phyloP scores from a whole-genome alignment of 371 early-diverging fungal species.

The Mortierella sp. region DNA sequence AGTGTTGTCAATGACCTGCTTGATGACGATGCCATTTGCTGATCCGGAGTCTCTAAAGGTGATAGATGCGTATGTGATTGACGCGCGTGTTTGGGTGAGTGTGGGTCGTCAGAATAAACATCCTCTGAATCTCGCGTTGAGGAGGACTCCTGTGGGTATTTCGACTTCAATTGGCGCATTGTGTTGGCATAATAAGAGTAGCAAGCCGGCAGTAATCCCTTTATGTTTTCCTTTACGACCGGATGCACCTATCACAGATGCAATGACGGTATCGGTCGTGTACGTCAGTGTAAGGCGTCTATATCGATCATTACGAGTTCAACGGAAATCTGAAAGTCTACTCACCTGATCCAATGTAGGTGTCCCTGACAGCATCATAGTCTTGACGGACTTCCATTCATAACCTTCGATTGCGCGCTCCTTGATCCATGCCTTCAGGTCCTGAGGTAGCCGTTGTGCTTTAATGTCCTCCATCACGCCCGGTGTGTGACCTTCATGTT shows the following conservation, averaged over 20 bases:
- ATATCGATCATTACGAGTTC: neutral
- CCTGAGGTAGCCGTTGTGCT: slow-evolving; percentile 48
- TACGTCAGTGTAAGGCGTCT: neutral
- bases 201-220: slow-evolving; percentile 19
- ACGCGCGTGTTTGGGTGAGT: too few relatives aligned
- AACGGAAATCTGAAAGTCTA: neutral
- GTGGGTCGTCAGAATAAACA: too few relatives aligned
- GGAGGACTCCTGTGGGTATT: slow-evolving; percentile 5
- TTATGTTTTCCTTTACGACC: slow-evolving; percentile 26
- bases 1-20: too few relatives aligned
- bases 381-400: slow-evolving; percentile 48
- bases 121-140: slow-evolving; percentile 3
- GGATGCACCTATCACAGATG: slow-evolving; percentile 26
- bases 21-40: too few relatives aligned
- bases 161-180: slow-evolving; percentile 23
- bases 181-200: slow-evolving; percentile 45
- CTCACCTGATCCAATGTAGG: slow-evolving; percentile 37
- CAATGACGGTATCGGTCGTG: neutral
- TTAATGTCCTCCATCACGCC: slow-evolving; percentile 50
- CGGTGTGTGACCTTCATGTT: slow-evolving; percentile 44
- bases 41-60: too few relatives aligned
- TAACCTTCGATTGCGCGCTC: slow-evolving; percentile 30
- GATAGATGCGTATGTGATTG: too few relatives aligned
- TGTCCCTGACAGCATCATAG: slow-evolving; percentile 23
- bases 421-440: slow-evolving; percentile 49